Percentiles rank a stretch among this genome's conserved stretches.
Evolutionary conservation across 2,329 filamentous ascomycete species (phyloP).

Genomic region (Ophiostoma populinum): DNA sequence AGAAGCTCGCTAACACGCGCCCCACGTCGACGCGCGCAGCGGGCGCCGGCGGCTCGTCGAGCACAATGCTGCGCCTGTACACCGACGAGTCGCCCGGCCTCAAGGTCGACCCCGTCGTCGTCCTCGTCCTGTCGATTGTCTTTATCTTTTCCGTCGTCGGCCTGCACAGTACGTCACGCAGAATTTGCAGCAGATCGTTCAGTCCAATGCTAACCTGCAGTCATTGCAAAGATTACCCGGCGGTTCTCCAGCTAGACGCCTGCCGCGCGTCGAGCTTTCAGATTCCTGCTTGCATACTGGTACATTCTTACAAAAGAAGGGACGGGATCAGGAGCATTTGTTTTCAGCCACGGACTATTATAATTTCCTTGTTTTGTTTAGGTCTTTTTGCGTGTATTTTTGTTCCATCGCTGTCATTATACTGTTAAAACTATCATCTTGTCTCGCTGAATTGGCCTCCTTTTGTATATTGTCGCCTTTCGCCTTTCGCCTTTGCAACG

Average conservation of each 20-base stretch:
- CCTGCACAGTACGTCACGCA: conserved; percentile 65
- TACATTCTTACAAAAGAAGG: background rate
- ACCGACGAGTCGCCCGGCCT: conserved; percentile 95
- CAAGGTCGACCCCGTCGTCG: conserved; percentile 95
- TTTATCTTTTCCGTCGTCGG: conserved; percentile 99
- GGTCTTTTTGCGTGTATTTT: too few species aligned
- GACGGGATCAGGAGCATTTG: too few species aligned
- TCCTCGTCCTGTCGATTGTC: conserved; percentile 86
- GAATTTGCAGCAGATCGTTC: background rate
- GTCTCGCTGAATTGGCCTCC: too few species aligned
- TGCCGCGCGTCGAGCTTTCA: background rate
- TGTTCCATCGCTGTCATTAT: too few species aligned
- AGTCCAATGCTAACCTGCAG: conserved; percentile 5
- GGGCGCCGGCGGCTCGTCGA: conserved; percentile 87
- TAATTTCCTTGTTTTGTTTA: too few species aligned
- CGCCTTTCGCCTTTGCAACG: too few species aligned
- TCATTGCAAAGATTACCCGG: conserved; percentile 14
- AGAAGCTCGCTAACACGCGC: conserved; percentile 85
- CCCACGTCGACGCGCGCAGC: conserved; percentile 85
- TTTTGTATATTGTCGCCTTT: too few species aligned
- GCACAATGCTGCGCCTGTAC: conserved; percentile 95
- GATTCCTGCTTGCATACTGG: too few species aligned
- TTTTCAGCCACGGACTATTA: too few species aligned
- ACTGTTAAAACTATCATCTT: too few species aligned
- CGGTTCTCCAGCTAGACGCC: conserved; percentile 15